Evolutionary conservation across 2,329 filamentous ascomycete species (phyloP), one percentile per base, ranked within the genome.

Genomic region (Iodosphaeria phyllophila): DNA sequence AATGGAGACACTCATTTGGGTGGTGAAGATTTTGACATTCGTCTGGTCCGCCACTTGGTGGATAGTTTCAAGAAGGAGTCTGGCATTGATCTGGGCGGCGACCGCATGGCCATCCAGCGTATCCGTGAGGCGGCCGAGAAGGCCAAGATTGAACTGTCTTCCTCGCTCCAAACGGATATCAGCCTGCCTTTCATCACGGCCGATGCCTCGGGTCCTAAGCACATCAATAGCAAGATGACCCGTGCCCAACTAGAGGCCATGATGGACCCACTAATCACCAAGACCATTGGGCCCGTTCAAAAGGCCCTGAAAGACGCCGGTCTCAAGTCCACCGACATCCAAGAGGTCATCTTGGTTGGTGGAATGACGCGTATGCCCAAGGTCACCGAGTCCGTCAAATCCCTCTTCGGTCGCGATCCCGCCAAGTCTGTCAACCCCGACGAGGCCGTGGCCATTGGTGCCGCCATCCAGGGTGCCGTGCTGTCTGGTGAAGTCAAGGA

Each of bases 301-400:
- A 93, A 92, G 71, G 86, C 84, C 12, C 65, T 95, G 32, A 93
- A 93, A 72, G 86, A 95, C 54, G 86, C 86, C 50, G 73, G 74
- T 55, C 71, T 95, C 23, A 64, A 79, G 53, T 71, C 84, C 41
- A 91, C 83, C 62, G 84, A 93, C 33, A 91, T 95, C 50, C 80
- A 93, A 58, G 86, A 95, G 51, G 80, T 95, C 41, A 92, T 95
- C 52, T 75, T 95, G 21, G 86, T 95, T 28, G 86, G 86, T 73
- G 86, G 86, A 59, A 93, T 93, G 84, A 93, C 86, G 43, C 86
- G 86, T 63, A 95, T 95, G 84, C 86, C 86, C 52, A 93, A 93
- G 76, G 86, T 95, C 39, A 66, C 71, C 35, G 83, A 93, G 62
- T 89, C 83, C 22, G 84, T 93, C 53, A 92, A 92, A 76, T 72